Base-by-base conservation (phyloP, 768 basidiomycete genomes). In the Mycena galopus region DNA sequence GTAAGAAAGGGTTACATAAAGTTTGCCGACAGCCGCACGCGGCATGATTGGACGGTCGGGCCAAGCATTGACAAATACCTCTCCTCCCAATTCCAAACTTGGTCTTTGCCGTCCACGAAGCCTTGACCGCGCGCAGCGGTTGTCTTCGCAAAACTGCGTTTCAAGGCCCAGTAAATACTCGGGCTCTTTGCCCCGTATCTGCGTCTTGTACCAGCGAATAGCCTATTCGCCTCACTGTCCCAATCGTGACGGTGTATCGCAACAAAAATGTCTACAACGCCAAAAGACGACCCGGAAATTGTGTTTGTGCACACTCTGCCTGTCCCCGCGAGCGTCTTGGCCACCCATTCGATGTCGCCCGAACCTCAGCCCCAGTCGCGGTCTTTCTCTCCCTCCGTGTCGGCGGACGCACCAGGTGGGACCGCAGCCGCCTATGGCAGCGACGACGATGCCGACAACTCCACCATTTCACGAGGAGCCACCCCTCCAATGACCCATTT, bases 251-350 rank as follows among this genome's bases (percentile, higher is more conserved):
- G 1, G 23, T 42, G 23, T 42, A 9, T 30, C 19, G 8, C 65
- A 58, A 30, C 32, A 58, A 33, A 23, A 1, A 64, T 57, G 56
- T 47, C 69, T 2, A n/a, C 55, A 0, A 39, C 61, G 14, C 33
- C 67, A 17, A 39, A 16, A 10, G 55, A 7, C 17, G 56, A 67
- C 14, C 37, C 65, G 16, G 73, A 71, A 7, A 65, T 74, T 32
- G 69, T 74, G 0, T 74, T 74, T 35, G 69, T 74, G 9, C 73
- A 74, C 62, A 74, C 73, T 5, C 61, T 74, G 30, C 65, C 73
- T 0, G 65, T 74, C 9, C 60, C 64, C 14, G 68, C 51, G n/a
- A 59, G 33, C 4, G 62, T n/a, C 5, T 66, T 68, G 23, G 56
- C 27, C 9, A 51, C 73, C 29, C 58, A 47, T 16, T 66, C 67